Conservation (phyloP, 371 early-diverging fungal genomes). For the Fennellomyces sp. region DNA sequence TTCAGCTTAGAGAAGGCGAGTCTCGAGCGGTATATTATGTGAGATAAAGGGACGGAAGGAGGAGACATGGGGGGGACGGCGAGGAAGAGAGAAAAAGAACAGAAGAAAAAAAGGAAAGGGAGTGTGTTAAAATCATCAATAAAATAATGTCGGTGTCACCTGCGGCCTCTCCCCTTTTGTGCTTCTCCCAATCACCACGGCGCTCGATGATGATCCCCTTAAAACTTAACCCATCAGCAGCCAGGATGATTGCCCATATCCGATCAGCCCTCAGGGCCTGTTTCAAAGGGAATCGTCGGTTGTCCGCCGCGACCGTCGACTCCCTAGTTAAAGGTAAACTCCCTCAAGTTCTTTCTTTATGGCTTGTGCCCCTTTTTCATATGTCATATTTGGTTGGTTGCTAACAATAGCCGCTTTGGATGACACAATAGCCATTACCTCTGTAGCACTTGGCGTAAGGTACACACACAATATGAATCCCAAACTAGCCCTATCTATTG, state of each 20-base stretch:
- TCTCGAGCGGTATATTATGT: slow-evolving; percentile 22
- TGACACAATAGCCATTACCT: background rate
- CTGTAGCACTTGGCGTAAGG: slow-evolving; percentile 12
- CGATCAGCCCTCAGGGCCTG: slow-evolving; percentile 11
- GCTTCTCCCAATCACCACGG: background rate
- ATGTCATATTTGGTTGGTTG: background rate
- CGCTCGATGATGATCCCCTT: slow-evolving; percentile 5
- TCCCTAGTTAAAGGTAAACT: slow-evolving; percentile 10
- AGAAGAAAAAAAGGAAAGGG: slow-evolving; percentile 6
- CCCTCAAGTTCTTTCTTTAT: background rate
- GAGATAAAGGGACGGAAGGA: slow-evolving; percentile 21
- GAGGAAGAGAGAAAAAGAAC: slow-evolving; percentile 9
- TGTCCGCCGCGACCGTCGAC: slow-evolving; percentile 10
- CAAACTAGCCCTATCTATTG: background rate
- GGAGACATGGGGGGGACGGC: slow-evolving; percentile 15
- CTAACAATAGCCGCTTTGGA: background rate
- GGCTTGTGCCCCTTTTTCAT: background rate
- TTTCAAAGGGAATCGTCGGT: slow-evolving; percentile 11
- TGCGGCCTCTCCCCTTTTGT: background rate
- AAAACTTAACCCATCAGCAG: slow-evolving; percentile 10
- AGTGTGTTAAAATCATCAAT: background rate
- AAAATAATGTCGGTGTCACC: slow-evolving; percentile 2
- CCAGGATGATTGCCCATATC: slow-evolving; percentile 6
- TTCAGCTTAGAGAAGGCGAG: slow-evolving; percentile 20
- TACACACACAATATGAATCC: slow-evolving; percentile 3